A percentile compares a stretch with the other conserved stretches of the same genome.
Evolutionary conservation across 352 stramenopile species (phyloP).

Genomic region (Thalassiosira livingstoniorum): DNA sequence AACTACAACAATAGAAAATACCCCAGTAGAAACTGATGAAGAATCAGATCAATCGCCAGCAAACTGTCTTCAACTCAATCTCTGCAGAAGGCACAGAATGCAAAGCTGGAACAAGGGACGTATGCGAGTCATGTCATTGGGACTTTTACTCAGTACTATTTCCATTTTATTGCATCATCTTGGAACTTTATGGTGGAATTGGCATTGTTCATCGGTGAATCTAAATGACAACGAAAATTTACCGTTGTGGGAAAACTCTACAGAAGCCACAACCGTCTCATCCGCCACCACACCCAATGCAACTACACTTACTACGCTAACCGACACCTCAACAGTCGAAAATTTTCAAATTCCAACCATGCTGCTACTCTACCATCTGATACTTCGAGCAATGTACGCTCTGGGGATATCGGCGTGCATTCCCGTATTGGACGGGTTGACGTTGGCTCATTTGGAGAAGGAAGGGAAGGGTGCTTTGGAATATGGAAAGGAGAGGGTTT

Average conservation of each 20-base stretch:
- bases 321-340: no score
- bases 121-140: conserved; percentile 43
- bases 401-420: conserved; percentile 42
- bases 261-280: not conserved
- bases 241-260: not conserved
- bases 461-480: conserved; percentile 47
- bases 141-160: conserved; percentile 40
- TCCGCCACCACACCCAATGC: not conserved
- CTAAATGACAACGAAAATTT: not conserved
- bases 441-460: conserved; percentile 65
- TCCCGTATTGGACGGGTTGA: conserved; percentile 74
- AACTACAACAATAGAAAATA: no score
- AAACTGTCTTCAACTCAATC: no score
- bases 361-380: conserved; percentile 62
- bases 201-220: not conserved
- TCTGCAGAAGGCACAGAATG: no score
- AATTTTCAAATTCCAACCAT: no score
- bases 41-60: not conserved
- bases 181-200: conserved; percentile 6
- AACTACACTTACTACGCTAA: no score
- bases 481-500: conserved; percentile 76
- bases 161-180: conserved; percentile 39
- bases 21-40: not conserved
- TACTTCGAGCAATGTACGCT: conserved; percentile 52
- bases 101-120: conserved; percentile 30